phyloP scores from a whole-genome alignment of 768 basidiomycete genomes.

The Suillus hirtellus region DNA sequence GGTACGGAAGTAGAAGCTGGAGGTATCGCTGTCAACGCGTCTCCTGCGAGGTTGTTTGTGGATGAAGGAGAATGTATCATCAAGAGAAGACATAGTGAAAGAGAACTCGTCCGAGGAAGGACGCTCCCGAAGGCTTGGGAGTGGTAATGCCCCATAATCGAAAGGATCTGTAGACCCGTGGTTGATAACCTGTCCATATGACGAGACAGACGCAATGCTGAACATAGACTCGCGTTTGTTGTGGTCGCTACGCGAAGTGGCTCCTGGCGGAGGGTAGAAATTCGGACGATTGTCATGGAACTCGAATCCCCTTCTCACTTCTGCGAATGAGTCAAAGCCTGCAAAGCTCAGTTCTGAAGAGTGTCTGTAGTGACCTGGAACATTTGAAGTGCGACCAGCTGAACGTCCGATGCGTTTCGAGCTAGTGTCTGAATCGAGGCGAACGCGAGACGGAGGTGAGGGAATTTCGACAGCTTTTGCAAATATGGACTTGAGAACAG shows the following conservation, averaged over 20 bases:
- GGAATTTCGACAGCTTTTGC: constrained; percentile 45
- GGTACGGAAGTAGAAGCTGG: constrained; percentile 68
- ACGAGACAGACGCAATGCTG: constrained; percentile 80
- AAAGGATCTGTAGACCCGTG: constrained; percentile 70
- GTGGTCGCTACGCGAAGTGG: constrained; percentile 40
- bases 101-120: constrained; percentile 63
- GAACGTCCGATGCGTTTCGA: constrained; percentile 35
- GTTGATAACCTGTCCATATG: constrained; percentile 69
- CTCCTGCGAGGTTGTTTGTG: constrained; percentile 39
- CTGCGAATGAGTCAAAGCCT: constrained; percentile 75
- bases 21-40: constrained; percentile 74
- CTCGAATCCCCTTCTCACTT: constrained; percentile 78
- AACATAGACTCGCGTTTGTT: constrained; percentile 58
- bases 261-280: constrained; percentile 60
- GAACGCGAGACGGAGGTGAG: constrained; percentile 32
- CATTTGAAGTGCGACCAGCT: constrained; percentile 17
- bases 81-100: constrained; percentile 55
- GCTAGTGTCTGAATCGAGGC: constrained; percentile 47
- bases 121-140: constrained; percentile 52
- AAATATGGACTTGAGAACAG: constrained; percentile 55
- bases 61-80: constrained; percentile 75
- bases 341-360: constrained; percentile 63
- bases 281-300: constrained; percentile 60
- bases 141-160: constrained; percentile 49
- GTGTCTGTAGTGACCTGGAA: constrained; percentile 34